Conservation (phyloP, 768 basidiomycete species). For the Termitomyces sp. region DNA sequence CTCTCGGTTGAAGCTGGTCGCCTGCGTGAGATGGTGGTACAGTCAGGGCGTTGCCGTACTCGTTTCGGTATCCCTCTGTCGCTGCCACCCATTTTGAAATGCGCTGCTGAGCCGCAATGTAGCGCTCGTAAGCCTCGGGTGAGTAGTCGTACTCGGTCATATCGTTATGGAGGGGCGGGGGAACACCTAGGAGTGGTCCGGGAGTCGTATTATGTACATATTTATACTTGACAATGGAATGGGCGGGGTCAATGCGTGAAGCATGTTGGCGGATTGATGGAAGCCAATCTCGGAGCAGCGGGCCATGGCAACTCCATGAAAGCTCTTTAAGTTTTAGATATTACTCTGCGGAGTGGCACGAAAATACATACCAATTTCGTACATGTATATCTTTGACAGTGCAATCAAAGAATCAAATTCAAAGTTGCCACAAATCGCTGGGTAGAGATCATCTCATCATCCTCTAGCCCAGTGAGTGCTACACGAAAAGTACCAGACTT, state of each 20-base stretch:
- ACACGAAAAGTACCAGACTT: too few relatives aligned
- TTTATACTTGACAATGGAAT: constrained; percentile 7
- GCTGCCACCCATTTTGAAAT: constrained; percentile 38
- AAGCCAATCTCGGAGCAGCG: background rate
- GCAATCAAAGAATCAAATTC: too few relatives aligned
- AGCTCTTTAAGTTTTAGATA: too few relatives aligned
- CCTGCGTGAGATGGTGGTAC: background rate
- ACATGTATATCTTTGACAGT: too few relatives aligned
- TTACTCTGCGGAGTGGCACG: background rate
- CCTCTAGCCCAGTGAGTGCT: too few relatives aligned
- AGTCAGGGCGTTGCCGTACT: constrained; percentile 12
- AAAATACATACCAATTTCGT: background rate
- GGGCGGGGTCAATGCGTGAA: constrained; percentile 1
- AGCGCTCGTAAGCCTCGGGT: constrained; percentile 42
- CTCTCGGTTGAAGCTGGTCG: background rate
- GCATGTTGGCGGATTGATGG: constrained; percentile 8
- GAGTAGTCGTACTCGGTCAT: constrained; percentile 53
- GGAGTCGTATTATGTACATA: constrained; percentile 4
- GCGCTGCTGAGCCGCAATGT: constrained; percentile 35
- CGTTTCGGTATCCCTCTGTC: constrained; percentile 22
- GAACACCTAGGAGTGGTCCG: too few relatives aligned
- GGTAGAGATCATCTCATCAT: too few relatives aligned
- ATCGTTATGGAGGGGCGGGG: background rate
- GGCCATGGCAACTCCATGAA: background rate
- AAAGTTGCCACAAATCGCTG: too few relatives aligned